Evolutionary conservation across 2,329 filamentous ascomycete genomes (phyloP).

Genomic region (Arthrocladium fulminans): DNA sequence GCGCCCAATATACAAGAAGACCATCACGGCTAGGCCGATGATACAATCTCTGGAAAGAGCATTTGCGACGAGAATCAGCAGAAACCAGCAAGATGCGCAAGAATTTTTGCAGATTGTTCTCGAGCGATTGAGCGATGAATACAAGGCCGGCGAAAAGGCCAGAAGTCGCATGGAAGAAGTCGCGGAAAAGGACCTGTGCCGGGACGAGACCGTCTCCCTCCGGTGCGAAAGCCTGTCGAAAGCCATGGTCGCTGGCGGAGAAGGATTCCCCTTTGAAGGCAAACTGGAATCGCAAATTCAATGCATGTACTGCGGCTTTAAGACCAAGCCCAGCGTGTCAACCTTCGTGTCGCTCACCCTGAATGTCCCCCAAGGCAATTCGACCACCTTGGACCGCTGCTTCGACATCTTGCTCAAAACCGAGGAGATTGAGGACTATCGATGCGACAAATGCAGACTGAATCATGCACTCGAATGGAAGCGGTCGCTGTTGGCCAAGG

Average conservation of each 20-base stretch:
- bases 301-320: constrained; percentile 82
- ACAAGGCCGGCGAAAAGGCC: constrained; percentile 72
- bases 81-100: constrained; percentile 94
- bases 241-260: constrained; percentile 35
- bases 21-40: constrained; percentile 78
- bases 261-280: constrained; percentile 86
- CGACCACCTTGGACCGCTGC: constrained; percentile 74
- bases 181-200: constrained; percentile 29
- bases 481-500: constrained; percentile 49
- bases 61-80: constrained; percentile 81
- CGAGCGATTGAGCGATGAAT: constrained; percentile 87
- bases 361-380: constrained; percentile 74
- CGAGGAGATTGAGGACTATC: constrained; percentile 94
- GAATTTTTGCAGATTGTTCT: constrained; percentile 93
- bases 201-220: constrained; percentile 29
- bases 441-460: constrained; percentile 87
- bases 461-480: constrained; percentile 63
- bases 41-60: constrained; percentile 74
- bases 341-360: constrained; percentile 88
- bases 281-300: constrained; percentile 90
- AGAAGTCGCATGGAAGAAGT: constrained; percentile 37
- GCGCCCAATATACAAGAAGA: constrained; percentile 85
- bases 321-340: constrained; percentile 71
- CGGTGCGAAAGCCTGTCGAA: constrained; percentile 30
- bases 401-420: constrained; percentile 92